These are phyloP conservation scores for Dendryphion nanum DNA, from an alignment of 2,329 filamentous ascomycete species.

Conservation along the genomic window DNA sequence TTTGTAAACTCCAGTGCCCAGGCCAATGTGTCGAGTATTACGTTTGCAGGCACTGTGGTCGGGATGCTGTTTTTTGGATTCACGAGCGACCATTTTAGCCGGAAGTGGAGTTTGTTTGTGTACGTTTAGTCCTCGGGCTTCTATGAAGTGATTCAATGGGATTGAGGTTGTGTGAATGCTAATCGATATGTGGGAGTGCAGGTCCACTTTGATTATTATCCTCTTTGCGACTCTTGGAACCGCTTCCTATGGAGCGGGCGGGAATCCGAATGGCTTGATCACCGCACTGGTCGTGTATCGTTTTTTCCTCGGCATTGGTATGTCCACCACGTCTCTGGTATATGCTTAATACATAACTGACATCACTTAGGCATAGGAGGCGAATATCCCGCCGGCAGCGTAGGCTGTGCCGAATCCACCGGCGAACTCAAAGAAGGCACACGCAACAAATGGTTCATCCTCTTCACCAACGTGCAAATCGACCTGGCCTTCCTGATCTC, in stretches of 20 bases:
- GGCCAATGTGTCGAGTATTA: constrained; percentile 75
- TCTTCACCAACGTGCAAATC: constrained; percentile 88
- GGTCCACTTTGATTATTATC: constrained; percentile 77
- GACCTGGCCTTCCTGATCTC: constrained; percentile 81
- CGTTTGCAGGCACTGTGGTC: constrained; percentile 82
- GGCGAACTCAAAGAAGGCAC: constrained; percentile 78
- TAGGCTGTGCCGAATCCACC: constrained; percentile 79
- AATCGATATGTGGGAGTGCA: constrained; percentile 1
- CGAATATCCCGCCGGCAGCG: constrained; percentile 80
- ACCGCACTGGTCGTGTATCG: constrained; percentile 78
- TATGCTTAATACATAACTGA: neutral
- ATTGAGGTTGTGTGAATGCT: too few species aligned
- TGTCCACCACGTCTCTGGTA: constrained; percentile 28
- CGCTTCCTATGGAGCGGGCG: constrained; percentile 72
- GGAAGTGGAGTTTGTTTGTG: constrained; percentile 75
- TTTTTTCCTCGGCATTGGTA: constrained; percentile 66
- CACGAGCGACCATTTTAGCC: constrained; percentile 78
- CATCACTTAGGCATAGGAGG: constrained; percentile 62
- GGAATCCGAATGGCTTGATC: constrained; percentile 68
- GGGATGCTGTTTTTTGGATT: constrained; percentile 81
- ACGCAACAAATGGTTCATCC: constrained; percentile 77
- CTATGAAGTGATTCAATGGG: neutral
- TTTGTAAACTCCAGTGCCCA: constrained; percentile 69
- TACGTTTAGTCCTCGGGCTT: constrained; percentile 6
- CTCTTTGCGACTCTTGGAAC: constrained; percentile 79